These are phyloP conservation scores for Magnaporthiopsis poae DNA, from an alignment of 2,329 filamentous ascomycete genomes.

Conservation along the genomic window DNA sequence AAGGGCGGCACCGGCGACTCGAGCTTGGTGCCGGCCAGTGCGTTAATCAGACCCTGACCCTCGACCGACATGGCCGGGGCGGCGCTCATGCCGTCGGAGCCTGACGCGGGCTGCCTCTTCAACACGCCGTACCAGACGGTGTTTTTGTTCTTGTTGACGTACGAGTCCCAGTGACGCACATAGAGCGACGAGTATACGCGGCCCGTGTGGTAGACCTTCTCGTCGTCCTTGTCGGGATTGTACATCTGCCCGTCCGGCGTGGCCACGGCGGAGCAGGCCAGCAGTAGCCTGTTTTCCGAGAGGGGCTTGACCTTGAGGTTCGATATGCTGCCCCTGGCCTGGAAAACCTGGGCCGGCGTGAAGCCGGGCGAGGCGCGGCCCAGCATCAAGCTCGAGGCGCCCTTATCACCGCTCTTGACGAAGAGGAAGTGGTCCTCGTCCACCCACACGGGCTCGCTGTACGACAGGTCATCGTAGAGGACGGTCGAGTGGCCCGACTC, in stretches of 20 bases:
- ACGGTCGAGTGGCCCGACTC: conserved; percentile 53
- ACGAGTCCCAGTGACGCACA: conserved; percentile 77
- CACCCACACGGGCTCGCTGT: conserved; percentile 69
- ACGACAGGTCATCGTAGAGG: conserved; percentile 54
- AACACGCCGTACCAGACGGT: conserved; percentile 65
- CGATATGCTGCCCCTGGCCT: conserved; percentile 44
- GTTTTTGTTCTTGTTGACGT: conserved; percentile 57
- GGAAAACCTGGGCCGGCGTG: conserved; percentile 35
- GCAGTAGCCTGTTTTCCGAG: conserved; percentile 35
- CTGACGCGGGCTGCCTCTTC: conserved; percentile 27
- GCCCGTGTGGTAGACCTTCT: conserved; percentile 49
- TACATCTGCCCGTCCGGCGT: conserved; percentile 60
- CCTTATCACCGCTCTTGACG: conserved; percentile 41
- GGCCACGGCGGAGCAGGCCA: conserved; percentile 54
- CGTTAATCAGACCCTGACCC: conserved; percentile 47
- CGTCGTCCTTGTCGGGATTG: conserved; percentile 45
- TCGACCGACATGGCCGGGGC: conserved; percentile 28
- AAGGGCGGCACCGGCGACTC: conserved; percentile 67
- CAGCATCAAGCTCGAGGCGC: conserved; percentile 36
- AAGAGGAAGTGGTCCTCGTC: conserved; percentile 51
- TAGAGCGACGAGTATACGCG: conserved; percentile 67
- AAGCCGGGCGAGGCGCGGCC: conserved; percentile 25
- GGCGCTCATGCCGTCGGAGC: conserved; percentile 14
- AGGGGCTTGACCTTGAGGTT: conserved; percentile 50
- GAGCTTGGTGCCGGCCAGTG: conserved; percentile 48